Evolutionary conservation across 129 eudicot species (phyloP), one percentile per base, ranked within the genome.

Genomic region (Mikania micrantha): DNA sequence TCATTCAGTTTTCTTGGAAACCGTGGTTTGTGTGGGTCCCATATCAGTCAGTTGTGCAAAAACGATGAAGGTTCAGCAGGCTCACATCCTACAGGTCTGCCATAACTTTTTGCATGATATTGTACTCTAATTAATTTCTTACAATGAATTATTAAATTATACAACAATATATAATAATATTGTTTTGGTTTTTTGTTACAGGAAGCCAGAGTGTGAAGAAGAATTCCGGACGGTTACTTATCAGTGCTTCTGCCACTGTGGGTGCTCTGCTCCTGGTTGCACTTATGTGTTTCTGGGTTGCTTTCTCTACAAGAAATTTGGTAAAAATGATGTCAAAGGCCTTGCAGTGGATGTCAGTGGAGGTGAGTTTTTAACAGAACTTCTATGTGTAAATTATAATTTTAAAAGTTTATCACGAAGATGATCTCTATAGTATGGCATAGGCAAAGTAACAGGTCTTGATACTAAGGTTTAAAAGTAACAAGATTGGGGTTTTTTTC

Each of bases 281-380:
- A 61, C 91, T 93, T n/a, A 89, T 93, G 96, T 93, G 99, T 78
- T 93, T 84, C 82, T 93, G 99, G 96, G 99, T 21, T 93, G 99
- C 78, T 90, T 80, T 78, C 90, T 93, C 29, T 93, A 93, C 69
- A 93, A 93, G 77, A 93, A 87, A 82, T 87, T 93, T 25, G 96
- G 99, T 53, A 93, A 86, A 87, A 81, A 75, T 58, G 90, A 86
- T 48, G 87, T 60, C 67, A 87, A 65, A 79, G 82, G 95, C 45
- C 90, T 86, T 67, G 92, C 95, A 28, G 78, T 89, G 69, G 95
- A 89, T 70, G 93, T 93, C 34, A 42, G 90, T 83, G 96, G 95
- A 89, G 99, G 99, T 89, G 66, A 70, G 50, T 16, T 71, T 78
- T 47, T 70, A 63, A 22, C 34, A 11, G 50, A 60, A 38, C 15